Evolutionary conservation across 139 green algal species (phyloP).

Genomic region (Tetradesmus lagerheimii): DNA sequence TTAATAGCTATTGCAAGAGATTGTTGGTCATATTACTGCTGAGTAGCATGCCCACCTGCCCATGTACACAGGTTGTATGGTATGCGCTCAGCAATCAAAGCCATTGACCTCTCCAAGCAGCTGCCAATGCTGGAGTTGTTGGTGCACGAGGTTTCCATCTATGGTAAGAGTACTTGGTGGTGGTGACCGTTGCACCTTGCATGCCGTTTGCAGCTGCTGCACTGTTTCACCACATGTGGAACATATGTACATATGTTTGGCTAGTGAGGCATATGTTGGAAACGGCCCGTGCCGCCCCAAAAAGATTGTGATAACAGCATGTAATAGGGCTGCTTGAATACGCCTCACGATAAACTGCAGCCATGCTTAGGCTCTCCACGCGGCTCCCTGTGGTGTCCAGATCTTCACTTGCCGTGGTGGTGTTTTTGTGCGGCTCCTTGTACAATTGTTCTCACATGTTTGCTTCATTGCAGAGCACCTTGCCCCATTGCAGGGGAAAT

Average conservation of each 20-base stretch:
- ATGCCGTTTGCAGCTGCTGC: neutral
- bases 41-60: no score
- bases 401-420: neutral
- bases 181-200: neutral
- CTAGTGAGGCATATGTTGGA: no score
- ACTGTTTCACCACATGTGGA: neutral
- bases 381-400: neutral
- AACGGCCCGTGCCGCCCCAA: neutral
- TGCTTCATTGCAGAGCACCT: neutral
- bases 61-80: neutral
- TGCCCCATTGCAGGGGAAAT: neutral
- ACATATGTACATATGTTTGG: no score
- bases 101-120: slow-evolving; percentile 13
- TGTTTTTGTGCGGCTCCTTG: no score
- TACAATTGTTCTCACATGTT: no score
- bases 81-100: neutral
- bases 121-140: neutral
- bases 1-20: neutral
- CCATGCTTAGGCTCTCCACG: neutral
- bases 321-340: neutral
- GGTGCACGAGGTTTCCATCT: neutral
- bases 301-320: neutral
- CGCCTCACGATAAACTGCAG: neutral
- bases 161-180: neutral
- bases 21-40: neutral